These are phyloP conservation scores for Grosmannia penicillata DNA, from an alignment of 2,329 filamentous ascomycete species.

Conservation along the genomic window DNA sequence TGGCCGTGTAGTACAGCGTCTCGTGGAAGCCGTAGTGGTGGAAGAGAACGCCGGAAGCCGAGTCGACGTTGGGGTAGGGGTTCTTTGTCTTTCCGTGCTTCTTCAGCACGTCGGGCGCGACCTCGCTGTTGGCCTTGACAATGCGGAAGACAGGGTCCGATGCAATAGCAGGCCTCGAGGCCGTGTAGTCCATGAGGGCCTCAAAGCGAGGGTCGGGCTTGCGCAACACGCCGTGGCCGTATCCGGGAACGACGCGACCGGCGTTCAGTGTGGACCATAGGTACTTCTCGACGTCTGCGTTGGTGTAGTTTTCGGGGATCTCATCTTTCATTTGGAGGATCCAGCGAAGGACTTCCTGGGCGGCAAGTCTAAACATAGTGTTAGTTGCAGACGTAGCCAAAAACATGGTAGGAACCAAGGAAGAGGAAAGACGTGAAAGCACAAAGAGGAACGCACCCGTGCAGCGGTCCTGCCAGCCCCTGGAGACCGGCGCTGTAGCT, in stretches of 20 bases:
- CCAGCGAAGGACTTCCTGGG: slow-evolving; percentile 94
- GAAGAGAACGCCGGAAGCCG: slow-evolving; percentile 84
- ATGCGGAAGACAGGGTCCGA: slow-evolving; percentile 83
- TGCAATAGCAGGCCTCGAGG: slow-evolving; percentile 70
- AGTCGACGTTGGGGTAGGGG: slow-evolving; percentile 94
- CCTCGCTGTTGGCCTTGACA: slow-evolving; percentile 82
- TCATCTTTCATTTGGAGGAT: slow-evolving; percentile 88
- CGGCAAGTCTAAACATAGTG: slow-evolving; percentile 53
- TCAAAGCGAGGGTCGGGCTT: slow-evolving; percentile 96
- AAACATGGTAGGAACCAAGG: background rate
- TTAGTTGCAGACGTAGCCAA: slow-evolving; percentile 1
- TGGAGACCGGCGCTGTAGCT: slow-evolving; percentile 93
- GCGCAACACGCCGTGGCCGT: slow-evolving; percentile 88
- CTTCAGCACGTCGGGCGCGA: slow-evolving; percentile 79
- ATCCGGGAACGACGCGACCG: slow-evolving; percentile 85
- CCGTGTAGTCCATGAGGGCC: slow-evolving; percentile 91
- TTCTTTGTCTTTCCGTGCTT: slow-evolving; percentile 98
- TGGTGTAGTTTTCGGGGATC: slow-evolving; percentile 64
- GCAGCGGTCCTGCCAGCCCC: slow-evolving; percentile 84
- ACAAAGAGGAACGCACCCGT: slow-evolving; percentile 39
- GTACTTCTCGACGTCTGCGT: slow-evolving; percentile 74
- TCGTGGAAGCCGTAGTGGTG: slow-evolving; percentile 97
- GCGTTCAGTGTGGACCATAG: slow-evolving; percentile 89
- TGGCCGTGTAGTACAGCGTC: slow-evolving; percentile 82
- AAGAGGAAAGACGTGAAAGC: background rate